Conservation (phyloP, 2,329 filamentous ascomycete genomes). For the Colletotrichum sp. region DNA sequence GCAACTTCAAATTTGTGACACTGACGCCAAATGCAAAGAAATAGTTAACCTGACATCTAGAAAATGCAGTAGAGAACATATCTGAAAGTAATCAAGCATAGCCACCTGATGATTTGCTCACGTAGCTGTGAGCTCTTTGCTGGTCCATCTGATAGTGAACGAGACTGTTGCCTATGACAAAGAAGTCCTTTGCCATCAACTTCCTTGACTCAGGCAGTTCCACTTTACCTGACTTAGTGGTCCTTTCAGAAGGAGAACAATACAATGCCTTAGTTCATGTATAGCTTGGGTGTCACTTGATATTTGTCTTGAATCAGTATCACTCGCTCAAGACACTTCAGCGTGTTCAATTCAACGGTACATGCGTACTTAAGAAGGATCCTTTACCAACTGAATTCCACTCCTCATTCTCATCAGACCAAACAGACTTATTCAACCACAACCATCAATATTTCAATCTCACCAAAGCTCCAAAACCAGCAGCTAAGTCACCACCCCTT, state of each 20-base stretch:
- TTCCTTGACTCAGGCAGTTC: background rate
- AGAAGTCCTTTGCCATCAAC: background rate
- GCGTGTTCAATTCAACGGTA: fast-evolving
- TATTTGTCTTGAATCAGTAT: background rate
- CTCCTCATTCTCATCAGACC: background rate
- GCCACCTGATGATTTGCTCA: background rate
- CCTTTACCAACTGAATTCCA: fast-evolving
- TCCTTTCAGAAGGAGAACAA: background rate
- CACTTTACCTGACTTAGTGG: fast-evolving
- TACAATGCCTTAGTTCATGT: background rate
- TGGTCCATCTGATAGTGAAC: background rate
- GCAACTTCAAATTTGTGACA: background rate
- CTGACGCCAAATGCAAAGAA: too few species aligned
- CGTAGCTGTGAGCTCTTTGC: background rate
- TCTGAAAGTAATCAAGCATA: fast-evolving
- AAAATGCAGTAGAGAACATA: background rate
- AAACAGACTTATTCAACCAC: background rate
- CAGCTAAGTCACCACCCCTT: background rate
- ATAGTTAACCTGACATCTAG: fast-evolving
- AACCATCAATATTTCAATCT: background rate
- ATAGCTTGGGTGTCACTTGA: background rate
- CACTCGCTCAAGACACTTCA: background rate
- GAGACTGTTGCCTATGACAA: background rate
- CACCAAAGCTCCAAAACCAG: background rate
- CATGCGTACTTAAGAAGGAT: background rate